phyloP scores from a whole-genome alignment of 2,329 filamentous ascomycete species.

The Reticulascus tulasneorum region DNA sequence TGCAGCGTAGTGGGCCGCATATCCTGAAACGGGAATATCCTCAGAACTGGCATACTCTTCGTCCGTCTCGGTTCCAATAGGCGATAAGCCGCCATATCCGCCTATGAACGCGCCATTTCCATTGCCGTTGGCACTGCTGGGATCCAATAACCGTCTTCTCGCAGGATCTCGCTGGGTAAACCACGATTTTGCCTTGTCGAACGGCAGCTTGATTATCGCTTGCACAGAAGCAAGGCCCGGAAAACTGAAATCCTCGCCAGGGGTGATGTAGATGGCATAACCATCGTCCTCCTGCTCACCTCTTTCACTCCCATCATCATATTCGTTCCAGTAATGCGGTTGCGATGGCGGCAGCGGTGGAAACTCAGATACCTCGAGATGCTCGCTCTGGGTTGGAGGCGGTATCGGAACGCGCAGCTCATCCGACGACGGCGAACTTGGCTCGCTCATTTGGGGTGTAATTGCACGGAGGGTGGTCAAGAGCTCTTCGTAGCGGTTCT shows the following conservation, averaged over 20 bases:
- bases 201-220: constrained; percentile 43
- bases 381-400: constrained; percentile 1
- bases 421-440: constrained; percentile 33
- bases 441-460: constrained; percentile 34
- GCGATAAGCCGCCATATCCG: constrained; percentile 16
- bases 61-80: constrained; percentile 33
- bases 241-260: constrained; percentile 56
- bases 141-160: constrained; percentile 5
- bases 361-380: constrained; percentile 1
- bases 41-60: constrained; percentile 50
- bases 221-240: constrained; percentile 61
- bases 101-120: constrained; percentile 5
- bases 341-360: constrained; percentile 20
- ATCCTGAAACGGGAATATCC: constrained; percentile 44
- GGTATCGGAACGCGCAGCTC: constrained; percentile 15
- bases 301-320: constrained; percentile 73
- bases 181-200: constrained; percentile 50
- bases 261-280: constrained; percentile 73
- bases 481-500: constrained; percentile 47
- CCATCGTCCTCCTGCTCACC: constrained; percentile 51
- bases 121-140: too few species aligned
- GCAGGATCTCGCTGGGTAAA: constrained; percentile 26
- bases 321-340: constrained; percentile 76
- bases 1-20: constrained; percentile 49
- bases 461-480: constrained; percentile 42